Conservation (phyloP, 2,329 filamentous ascomycete species). For the Pseudopithomyces chartarum region DNA sequence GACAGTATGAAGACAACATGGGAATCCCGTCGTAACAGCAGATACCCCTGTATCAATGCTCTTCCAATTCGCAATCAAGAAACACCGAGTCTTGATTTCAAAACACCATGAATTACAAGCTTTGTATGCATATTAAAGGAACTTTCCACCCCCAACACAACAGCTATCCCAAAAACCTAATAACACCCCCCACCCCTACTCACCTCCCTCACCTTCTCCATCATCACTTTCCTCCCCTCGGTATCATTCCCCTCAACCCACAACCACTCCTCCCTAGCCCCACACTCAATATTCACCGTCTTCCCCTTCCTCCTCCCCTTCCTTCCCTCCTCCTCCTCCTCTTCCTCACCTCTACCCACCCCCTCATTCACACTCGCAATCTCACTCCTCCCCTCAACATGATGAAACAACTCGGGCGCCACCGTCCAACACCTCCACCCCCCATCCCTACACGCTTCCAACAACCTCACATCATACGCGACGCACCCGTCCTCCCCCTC, state of each 20-base stretch:
- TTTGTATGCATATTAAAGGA: too few species aligned
- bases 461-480: constrained; percentile 46
- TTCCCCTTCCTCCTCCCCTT: too few species aligned
- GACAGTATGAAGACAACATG: too few species aligned
- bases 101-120: too few species aligned
- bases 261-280: not conserved
- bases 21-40: too few species aligned
- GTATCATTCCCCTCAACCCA: constrained; percentile 7
- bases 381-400: constrained; percentile 36
- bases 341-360: constrained; percentile 10
- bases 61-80: too few species aligned
- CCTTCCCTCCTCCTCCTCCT: not conserved
- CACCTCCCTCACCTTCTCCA: constrained; percentile 6
- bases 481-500: constrained; percentile 25
- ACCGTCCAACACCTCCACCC: constrained; percentile 44
- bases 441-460: constrained; percentile 45
- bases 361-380: constrained; percentile 28
- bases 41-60: too few species aligned
- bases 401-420: constrained; percentile 49
- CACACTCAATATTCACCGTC: not conserved
- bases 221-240: constrained; percentile 1
- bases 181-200: constrained; percentile 1
- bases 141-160: too few species aligned
- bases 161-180: not conserved
- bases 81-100: too few species aligned